These are phyloP conservation scores for bread wheat (Triticum aestivum) DNA, from an alignment of 176 grass and related monocot genomes.

Conservation along the genomic window IWGSC_CS_RefSeq_v2.1 NC_057797.1:605553502-605554001, in stretches of 20 bases:
- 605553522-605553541: conserved; percentile 68
- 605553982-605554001: conserved; percentile 75
- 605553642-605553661: conserved; percentile 72
- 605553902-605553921: conserved; percentile 24
- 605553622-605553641: conserved; percentile 89
- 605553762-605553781: conserved; percentile 85
- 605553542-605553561: conserved; percentile 59
- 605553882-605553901: conserved; percentile 55
- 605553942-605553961: conserved; percentile 74
- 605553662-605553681: conserved; percentile 69
- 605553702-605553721: conserved; percentile 46
- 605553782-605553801: conserved; percentile 89
- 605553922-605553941: conserved; percentile 32
- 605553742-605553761: conserved; percentile 86
- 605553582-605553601: conserved; percentile 78
- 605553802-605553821: conserved; percentile 43
- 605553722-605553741: conserved; percentile 70
- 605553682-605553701: conserved; percentile 63
- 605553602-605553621: conserved; percentile 66
- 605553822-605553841: conserved; percentile 34
- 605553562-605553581: conserved; percentile 91
- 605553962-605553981: conserved; percentile 87
- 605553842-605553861: conserved; percentile 56
- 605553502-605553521: conserved; percentile 71
- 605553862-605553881: conserved; percentile 48